phyloP scores from a whole-genome alignment of 129 eudicot species.

The Chrysanthemum seticuspe region DNA sequence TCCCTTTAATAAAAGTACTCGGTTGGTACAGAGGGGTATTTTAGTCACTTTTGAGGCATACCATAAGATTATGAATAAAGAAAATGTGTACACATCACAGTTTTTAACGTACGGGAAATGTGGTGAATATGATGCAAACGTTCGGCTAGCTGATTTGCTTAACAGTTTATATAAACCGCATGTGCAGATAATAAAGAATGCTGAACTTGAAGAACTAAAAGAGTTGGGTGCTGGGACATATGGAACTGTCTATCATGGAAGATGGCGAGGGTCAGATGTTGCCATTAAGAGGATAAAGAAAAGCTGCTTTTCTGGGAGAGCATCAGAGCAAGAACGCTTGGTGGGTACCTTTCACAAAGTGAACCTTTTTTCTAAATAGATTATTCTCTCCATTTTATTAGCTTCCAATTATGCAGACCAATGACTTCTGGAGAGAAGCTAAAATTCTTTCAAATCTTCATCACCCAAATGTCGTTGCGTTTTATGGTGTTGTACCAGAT shows the following conservation, averaged over 20 bases:
- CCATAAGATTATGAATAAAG: neutral
- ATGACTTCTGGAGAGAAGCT: slow-evolving; percentile 95
- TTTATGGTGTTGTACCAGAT: slow-evolving; percentile 96
- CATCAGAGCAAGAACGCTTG: slow-evolving; percentile 88
- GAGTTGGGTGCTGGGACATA: slow-evolving; percentile 94
- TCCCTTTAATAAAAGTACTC: neutral
- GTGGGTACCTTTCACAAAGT: slow-evolving; percentile 46
- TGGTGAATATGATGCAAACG: neutral
- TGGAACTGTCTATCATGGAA: slow-evolving; percentile 92
- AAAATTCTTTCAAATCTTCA: slow-evolving; percentile 84
- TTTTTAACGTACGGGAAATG: neutral
- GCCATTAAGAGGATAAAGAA: slow-evolving; percentile 88
- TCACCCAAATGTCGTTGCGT: slow-evolving; percentile 94
- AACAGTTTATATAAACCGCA: slow-evolving; percentile 15
- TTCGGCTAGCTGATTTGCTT: neutral
- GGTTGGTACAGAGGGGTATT: neutral
- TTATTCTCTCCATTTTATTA: neutral
- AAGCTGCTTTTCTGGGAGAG: slow-evolving; percentile 86
- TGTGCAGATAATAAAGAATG: slow-evolving; percentile 77
- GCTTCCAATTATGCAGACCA: slow-evolving; percentile 42
- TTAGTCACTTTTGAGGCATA: slow-evolving; percentile 3
- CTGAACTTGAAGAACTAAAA: slow-evolving; percentile 86
- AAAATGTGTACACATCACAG: neutral
- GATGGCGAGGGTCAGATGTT: slow-evolving; percentile 95
- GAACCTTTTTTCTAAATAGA: neutral